Evolutionary conservation across 2,329 filamentous ascomycete genomes (phyloP).

Genomic region (Fusarium brachygibbosum): DNA sequence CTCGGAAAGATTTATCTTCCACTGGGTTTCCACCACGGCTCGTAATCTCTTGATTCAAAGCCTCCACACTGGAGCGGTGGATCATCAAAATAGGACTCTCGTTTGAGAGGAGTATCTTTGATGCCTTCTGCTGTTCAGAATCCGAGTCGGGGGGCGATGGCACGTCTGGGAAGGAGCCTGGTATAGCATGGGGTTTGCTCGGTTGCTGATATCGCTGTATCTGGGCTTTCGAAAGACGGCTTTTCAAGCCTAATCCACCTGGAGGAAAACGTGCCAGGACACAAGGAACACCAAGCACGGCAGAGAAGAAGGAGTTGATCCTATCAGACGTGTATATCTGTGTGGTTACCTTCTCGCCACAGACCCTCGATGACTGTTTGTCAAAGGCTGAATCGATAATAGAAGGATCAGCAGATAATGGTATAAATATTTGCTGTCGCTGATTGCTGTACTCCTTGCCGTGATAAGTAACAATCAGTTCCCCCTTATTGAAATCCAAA

Average conservation of each 20-base stretch:
- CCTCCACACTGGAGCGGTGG: constrained; percentile 82
- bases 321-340: constrained; percentile 75
- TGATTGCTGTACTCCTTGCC: constrained; percentile 50
- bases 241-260: constrained; percentile 68
- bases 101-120: constrained; percentile 84
- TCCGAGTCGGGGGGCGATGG: constrained; percentile 72
- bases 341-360: constrained; percentile 81
- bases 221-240: constrained; percentile 79
- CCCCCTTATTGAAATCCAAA: constrained; percentile 77
- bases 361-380: constrained; percentile 75
- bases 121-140: constrained; percentile 56
- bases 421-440: constrained; percentile 62
- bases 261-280: constrained; percentile 86
- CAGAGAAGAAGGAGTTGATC: constrained; percentile 83
- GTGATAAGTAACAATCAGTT: constrained; percentile 72
- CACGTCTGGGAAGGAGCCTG: constrained; percentile 67
- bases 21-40: constrained; percentile 73
- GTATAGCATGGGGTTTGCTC: constrained; percentile 53
- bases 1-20: constrained; percentile 82
- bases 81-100: constrained; percentile 93
- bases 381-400: constrained; percentile 62
- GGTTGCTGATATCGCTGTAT: constrained; percentile 69
- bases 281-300: constrained; percentile 81
- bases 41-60: constrained; percentile 80
- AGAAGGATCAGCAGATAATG: constrained; percentile 76